phyloP scores from a whole-genome alignment of 1,284 basidiomycete species.

The Apiotrichum sp. region DNA sequence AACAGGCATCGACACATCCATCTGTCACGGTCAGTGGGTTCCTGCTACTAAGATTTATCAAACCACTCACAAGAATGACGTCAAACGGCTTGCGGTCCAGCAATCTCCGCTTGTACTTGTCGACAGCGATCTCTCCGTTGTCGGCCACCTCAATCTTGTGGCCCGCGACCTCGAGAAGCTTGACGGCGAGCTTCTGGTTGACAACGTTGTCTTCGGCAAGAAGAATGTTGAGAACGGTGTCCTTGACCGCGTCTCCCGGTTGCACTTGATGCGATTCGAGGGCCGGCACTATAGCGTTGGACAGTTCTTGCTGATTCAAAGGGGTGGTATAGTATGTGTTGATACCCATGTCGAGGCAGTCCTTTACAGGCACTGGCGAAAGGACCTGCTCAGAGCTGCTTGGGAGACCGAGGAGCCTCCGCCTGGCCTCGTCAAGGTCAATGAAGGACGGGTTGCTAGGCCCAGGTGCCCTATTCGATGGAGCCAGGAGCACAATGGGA shows the following conservation, averaged over 20 bases:
- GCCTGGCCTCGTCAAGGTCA: constrained; percentile 37
- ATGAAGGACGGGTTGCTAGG: constrained; percentile 43
- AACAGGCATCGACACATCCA: constrained; percentile 98
- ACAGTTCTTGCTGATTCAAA: constrained; percentile 78
- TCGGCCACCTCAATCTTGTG: constrained; percentile 96
- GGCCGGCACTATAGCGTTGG: constrained; percentile 86
- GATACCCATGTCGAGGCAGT: constrained; percentile 47
- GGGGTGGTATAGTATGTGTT: constrained; percentile 65
- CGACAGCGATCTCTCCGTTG: constrained; percentile 66
- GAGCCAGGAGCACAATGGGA: constrained; percentile 89
- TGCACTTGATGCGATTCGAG: constrained; percentile 87
- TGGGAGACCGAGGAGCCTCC: constrained; percentile 41
- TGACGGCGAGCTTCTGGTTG: constrained; percentile 87
- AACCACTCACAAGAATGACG: constrained; percentile 68
- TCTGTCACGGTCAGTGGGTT: constrained; percentile 51
- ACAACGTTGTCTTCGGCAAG: constrained; percentile 97
- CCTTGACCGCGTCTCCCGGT: constrained; percentile 70
- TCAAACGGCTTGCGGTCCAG: constrained; percentile 61
- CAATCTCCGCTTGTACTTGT: constrained; percentile 42
- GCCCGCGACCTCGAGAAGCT: constrained; percentile 94
- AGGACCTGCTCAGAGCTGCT: constrained; percentile 35
- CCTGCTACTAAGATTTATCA: not conserved
- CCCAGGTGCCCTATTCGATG: constrained; percentile 42
- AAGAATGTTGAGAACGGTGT: constrained; percentile 86
- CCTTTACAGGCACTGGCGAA: constrained; percentile 46